These are phyloP conservation scores for Abortiporus biennis DNA, from an alignment of 1,284 basidiomycete species.

Conservation along the genomic window DNA sequence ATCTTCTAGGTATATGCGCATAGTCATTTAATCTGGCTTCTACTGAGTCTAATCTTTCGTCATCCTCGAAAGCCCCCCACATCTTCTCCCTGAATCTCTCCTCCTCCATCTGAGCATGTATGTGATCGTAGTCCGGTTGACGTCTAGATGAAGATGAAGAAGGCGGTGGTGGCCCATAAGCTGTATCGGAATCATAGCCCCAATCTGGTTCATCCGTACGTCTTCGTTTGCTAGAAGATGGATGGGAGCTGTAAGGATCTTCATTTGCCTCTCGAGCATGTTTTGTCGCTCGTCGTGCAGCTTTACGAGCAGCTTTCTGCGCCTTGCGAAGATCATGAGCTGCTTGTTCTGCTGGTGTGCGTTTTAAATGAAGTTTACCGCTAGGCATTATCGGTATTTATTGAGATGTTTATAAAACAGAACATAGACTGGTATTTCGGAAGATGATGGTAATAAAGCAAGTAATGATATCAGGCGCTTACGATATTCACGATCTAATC, in stretches of 20 bases:
- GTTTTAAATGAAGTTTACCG: constrained; percentile 65
- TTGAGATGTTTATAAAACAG: too few relatives aligned
- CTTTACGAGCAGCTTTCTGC: constrained; percentile 35
- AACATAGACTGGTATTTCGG: too few relatives aligned
- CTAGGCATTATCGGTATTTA: background rate
- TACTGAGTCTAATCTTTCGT: constrained; percentile 57
- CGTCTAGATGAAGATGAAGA: constrained; percentile 14
- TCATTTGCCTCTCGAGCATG: too few relatives aligned
- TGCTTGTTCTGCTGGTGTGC: constrained; percentile 62
- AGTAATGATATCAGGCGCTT: too few relatives aligned
- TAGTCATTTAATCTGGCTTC: constrained; percentile 62
- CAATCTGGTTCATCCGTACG: background rate
- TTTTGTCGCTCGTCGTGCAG: constrained; percentile 24
- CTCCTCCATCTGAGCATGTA: constrained; percentile 54
- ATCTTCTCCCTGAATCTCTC: constrained; percentile 62
- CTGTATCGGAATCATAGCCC: constrained; percentile 4
- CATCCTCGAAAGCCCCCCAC: constrained; percentile 61
- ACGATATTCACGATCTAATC: too few relatives aligned
- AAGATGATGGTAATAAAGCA: too few relatives aligned
- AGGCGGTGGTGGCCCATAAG: background rate
- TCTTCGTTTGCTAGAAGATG: background rate
- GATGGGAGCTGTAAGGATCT: too few relatives aligned
- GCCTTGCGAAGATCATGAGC: constrained; percentile 46
- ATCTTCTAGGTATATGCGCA: constrained; percentile 57
- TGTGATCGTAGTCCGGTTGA: constrained; percentile 41